Evolutionary conservation across 352 stramenopile species (phyloP).

Genomic region (Globisporangium acanthophoron): DNA sequence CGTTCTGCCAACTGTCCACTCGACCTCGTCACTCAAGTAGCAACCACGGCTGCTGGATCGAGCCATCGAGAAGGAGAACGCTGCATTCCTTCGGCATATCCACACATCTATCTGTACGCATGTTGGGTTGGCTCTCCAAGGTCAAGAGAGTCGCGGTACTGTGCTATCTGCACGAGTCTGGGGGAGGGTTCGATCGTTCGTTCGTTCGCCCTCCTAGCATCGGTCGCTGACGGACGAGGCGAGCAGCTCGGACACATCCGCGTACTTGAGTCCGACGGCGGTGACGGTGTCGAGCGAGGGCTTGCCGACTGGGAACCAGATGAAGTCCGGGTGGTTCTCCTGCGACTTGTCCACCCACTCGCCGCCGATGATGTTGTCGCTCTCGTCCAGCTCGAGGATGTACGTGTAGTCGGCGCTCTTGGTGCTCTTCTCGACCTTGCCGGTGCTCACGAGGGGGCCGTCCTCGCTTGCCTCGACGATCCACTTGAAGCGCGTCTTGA

Average conservation of each 20-base stretch:
- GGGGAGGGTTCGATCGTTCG: not conserved
- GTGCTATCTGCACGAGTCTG: not conserved
- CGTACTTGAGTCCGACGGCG: conserved; percentile 34
- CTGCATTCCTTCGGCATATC: not conserved
- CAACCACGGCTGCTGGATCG: not conserved
- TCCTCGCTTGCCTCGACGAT: conserved; percentile 9
- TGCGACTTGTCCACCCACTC: conserved; percentile 10
- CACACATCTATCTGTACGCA: not conserved
- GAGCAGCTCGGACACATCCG: conserved; percentile 26
- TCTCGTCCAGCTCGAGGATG: conserved; percentile 7
- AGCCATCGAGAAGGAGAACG: not conserved
- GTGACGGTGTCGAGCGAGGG: conserved; percentile 19
- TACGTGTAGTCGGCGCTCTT: conserved; percentile 10
- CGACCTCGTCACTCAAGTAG: conserved; percentile 1
- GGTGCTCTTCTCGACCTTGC: conserved; percentile 5
- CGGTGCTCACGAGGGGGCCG: conserved; percentile 7
- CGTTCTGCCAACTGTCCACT: conserved; percentile 3
- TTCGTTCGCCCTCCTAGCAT: not conserved
- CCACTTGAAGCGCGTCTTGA: conserved; percentile 5
- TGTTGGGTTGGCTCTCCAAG: not conserved
- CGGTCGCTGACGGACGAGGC: conserved; percentile 4
- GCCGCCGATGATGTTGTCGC: conserved; percentile 11
- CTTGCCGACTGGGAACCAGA: conserved; percentile 10
- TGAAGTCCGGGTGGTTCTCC: conserved; percentile 13
- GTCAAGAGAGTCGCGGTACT: not conserved